Conservation (phyloP, 768 basidiomycete genomes). For the Dioszegia crocea region DNA sequence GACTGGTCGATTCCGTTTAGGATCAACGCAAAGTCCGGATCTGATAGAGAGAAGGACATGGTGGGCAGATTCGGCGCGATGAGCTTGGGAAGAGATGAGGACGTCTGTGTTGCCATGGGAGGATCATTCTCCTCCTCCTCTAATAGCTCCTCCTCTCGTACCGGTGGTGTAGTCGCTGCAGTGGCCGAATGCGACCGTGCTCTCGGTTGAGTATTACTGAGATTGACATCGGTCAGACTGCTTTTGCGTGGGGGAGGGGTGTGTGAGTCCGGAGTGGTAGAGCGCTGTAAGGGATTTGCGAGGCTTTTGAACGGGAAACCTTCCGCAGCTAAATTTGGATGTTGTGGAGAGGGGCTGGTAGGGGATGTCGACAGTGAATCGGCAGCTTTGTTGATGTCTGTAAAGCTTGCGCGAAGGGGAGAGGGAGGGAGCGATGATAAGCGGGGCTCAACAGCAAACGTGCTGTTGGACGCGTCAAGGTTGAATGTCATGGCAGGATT, state of each 20-base stretch:
- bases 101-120: background rate
- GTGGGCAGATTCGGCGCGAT: conserved; percentile 84
- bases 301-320: conserved; percentile 31
- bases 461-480: conserved; percentile 37
- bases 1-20: conserved; percentile 41
- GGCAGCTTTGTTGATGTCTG: conserved; percentile 43
- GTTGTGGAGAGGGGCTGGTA: conserved; percentile 24
- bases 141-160: background rate
- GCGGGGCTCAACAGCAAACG: conserved; percentile 27
- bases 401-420: conserved; percentile 52
- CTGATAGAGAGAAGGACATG: conserved; percentile 82
- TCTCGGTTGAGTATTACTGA: background rate
- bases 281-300: background rate
- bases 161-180: background rate
- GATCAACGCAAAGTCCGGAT: conserved; percentile 63
- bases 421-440: conserved; percentile 46
- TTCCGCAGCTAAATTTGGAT: conserved; percentile 3
- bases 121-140: background rate
- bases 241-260: conserved; percentile 38
- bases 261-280: conserved; percentile 9
- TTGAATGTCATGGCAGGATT: conserved; percentile 56
- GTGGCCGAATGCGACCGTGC: conserved; percentile 3
- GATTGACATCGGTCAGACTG: conserved; percentile 29
- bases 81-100: conserved; percentile 51
- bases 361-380: conserved; percentile 17